A percentile compares a stretch with the other conserved stretches of the same genome.
Evolutionary conservation across 2,329 filamentous ascomycete genomes (phyloP).

Genomic region (Calonectria honghensis): DNA sequence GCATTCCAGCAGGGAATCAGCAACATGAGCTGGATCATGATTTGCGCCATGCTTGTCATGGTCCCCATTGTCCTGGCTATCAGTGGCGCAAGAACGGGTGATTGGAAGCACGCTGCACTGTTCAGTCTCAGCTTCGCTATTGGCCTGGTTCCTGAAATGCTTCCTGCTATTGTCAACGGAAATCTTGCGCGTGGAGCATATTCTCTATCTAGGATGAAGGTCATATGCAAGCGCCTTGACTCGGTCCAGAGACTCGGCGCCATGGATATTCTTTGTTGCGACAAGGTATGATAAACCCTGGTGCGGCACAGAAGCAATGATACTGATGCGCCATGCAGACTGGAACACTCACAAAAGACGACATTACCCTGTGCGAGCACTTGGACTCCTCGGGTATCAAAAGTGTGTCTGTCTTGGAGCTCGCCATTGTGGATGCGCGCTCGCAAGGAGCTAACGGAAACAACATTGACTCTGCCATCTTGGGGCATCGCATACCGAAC

Average conservation of each 20-base stretch:
- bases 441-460: slow-evolving; percentile 55
- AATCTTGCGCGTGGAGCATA: slow-evolving; percentile 49
- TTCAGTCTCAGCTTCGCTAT: slow-evolving; percentile 57
- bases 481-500: not conserved
- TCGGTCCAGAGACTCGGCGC: slow-evolving; percentile 57
- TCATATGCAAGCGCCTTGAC: slow-evolving; percentile 60
- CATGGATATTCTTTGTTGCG: slow-evolving; percentile 57
- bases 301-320: too few species aligned
- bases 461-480: slow-evolving; percentile 55
- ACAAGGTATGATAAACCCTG: slow-evolving; percentile 49
- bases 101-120: slow-evolving; percentile 54
- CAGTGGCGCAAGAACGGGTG: slow-evolving; percentile 45
- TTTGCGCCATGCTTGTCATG: slow-evolving; percentile 57
- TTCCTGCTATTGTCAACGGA: slow-evolving; percentile 56
- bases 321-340: slow-evolving; percentile 41
- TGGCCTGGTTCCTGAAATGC: slow-evolving; percentile 56
- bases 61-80: slow-evolving; percentile 50
- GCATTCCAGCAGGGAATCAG: slow-evolving; percentile 56
- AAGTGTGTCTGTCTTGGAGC: slow-evolving; percentile 51
- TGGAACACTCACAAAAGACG: slow-evolving; percentile 56
- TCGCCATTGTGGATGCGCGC: slow-evolving; percentile 53
- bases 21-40: slow-evolving; percentile 56
- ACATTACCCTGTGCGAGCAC: slow-evolving; percentile 53
- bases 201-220: slow-evolving; percentile 57
- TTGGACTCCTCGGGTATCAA: slow-evolving; percentile 43